phyloP scores from a whole-genome alignment of 1,139 yeast species.

The Yamadazyma spencermartinsiae region DNA sequence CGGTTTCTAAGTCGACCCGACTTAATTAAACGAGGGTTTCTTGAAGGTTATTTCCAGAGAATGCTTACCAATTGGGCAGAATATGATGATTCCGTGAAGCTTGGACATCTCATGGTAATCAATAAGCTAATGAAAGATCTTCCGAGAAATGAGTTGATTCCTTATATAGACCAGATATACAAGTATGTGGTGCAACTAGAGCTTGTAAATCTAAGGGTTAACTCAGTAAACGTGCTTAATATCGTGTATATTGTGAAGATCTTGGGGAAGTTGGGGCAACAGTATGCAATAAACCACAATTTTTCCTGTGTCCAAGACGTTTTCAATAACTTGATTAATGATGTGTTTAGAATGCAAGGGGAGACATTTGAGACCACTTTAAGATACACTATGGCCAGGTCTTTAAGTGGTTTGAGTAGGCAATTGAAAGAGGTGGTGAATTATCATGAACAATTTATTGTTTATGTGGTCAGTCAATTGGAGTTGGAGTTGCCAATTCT shows the following conservation, averaged over 20 bases:
- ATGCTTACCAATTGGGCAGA: constrained; percentile 18
- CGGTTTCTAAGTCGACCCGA: constrained; percentile 39
- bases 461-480: constrained; percentile 28
- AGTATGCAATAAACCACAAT: constrained; percentile 16
- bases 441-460: constrained; percentile 35
- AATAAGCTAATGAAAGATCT: constrained; percentile 36
- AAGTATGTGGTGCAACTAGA: constrained; percentile 18
- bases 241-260: constrained; percentile 36
- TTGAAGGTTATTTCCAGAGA: constrained; percentile 22
- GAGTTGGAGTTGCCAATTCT: constrained; percentile 20
- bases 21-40: constrained; percentile 12
- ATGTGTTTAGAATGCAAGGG: constrained; percentile 21
- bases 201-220: constrained; percentile 12
- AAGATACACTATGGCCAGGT: constrained; percentile 41
- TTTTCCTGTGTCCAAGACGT: constrained; percentile 23
- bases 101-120: constrained; percentile 40
- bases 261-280: constrained; percentile 29
- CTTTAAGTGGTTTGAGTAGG: constrained; percentile 26
- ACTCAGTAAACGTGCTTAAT: constrained; percentile 22
- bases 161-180: constrained; percentile 18
- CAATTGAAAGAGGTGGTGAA: constrained; percentile 23
- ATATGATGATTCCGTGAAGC: constrained; percentile 19
- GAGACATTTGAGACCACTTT: constrained; percentile 31
- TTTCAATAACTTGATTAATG: constrained; percentile 31
- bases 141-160: constrained; percentile 12